Evolutionary conservation across 306 rosid species (phyloP).

Genomic region (Pyrus bretschneideri): DNA sequence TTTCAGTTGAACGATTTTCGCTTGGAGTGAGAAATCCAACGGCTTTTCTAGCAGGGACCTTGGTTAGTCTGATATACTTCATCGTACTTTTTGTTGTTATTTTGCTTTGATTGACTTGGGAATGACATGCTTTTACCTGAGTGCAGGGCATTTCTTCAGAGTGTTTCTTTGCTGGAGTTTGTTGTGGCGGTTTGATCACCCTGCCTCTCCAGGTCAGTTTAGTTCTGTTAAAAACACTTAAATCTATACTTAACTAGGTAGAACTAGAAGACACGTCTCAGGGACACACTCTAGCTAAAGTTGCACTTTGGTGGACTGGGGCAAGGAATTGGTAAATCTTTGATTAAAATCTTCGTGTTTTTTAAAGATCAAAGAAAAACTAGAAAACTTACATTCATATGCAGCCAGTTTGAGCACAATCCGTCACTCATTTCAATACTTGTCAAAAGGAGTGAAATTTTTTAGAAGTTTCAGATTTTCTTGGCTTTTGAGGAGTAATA

Average conservation of each 20-base stretch:
- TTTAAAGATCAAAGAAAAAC: not conserved
- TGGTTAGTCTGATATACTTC: slow-evolving; percentile 33
- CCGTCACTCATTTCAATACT: not conserved
- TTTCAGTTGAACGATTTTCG: slow-evolving; percentile 60
- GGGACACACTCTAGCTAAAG: too few species aligned
- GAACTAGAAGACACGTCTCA: too few species aligned
- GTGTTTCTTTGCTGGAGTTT: slow-evolving; percentile 61
- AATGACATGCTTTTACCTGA: slow-evolving; percentile 5
- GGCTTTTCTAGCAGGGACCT: slow-evolving; percentile 55
- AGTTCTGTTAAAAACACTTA: not conserved
- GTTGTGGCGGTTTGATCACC: slow-evolving; percentile 59
- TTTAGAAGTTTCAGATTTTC: not conserved
- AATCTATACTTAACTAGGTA: not conserved
- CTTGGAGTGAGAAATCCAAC: slow-evolving; percentile 60
- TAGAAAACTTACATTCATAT: not conserved
- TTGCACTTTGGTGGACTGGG: not conserved
- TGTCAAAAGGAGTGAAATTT: not conserved
- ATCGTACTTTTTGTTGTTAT: not conserved
- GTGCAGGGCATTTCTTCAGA: slow-evolving; percentile 53
- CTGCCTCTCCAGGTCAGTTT: slow-evolving; percentile 48
- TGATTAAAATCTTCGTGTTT: not conserved
- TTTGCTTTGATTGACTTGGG: not conserved
- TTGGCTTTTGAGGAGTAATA: not conserved
- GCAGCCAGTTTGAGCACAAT: not conserved
- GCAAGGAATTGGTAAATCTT: not conserved